Base-by-base conservation (phyloP, 2,329 filamentous ascomycete genomes). In the Talaromyces sp. region DNA sequence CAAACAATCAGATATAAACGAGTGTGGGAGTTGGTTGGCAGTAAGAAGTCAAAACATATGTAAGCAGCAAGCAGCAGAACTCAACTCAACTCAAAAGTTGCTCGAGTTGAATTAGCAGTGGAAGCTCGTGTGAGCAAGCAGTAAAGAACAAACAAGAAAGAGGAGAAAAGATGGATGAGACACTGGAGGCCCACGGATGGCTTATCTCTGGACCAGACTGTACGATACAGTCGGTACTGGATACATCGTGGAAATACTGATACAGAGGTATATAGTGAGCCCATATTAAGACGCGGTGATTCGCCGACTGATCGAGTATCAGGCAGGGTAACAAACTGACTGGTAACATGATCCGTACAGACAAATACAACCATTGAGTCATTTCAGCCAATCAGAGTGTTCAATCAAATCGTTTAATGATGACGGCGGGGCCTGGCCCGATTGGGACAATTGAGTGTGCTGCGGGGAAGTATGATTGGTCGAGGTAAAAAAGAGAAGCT, bases 1-100 rank as follows among this genome's bases (percentile, higher is more conserved):
- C 10, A 5, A 39, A 16, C 27, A 59, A 59, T 43, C 39, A 54
- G 31, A 61, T 11, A 24, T 57, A 60, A 60, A 62, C 63, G 47
- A 65, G 48, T 27, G 58, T 61, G 35, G 24, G 24, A 14, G 43
- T 24, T 7, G 33, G 33, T 39, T 22, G 56, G 35, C 16, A 59
- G 39, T 43, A 54, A 41, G 35, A 33, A 57, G 59, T 63, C 60
- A 63, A 57, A 57, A 43, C 47, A 62, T 62, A 24, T 14, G 14
- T 27, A 22, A 16, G 33, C 39, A 37, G 31, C 22, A 11, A 50
- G 35, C 31, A 59, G 19, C 59, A 50, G 59, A n/a, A 48, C 19
- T 41, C 43, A 39, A 48, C 31, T 31, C 43, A 41, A 22, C 22
- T 22, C 22, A 22, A 22, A 52, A 37, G 22, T n/a, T 31, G 14